Base-by-base conservation (phyloP, 208 protist genomes). In the Strigomonas galati region DNA sequence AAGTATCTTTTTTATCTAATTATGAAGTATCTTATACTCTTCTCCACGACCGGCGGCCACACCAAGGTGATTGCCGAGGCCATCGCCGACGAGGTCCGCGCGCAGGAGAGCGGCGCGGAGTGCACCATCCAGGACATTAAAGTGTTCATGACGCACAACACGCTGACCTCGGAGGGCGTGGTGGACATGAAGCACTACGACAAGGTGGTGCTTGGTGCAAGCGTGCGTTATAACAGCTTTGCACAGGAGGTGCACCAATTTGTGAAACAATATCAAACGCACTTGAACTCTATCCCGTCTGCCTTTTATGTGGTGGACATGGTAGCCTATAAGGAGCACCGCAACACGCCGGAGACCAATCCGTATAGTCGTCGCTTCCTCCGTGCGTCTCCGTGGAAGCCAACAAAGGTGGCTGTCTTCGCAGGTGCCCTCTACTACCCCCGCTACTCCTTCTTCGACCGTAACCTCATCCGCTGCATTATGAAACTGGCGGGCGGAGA, bases 261-360 rank as follows among this genome's bases (percentile, higher is more conserved):
- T 46, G 40, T 69, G 0, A 15, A 26, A 35, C 55, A 71, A 12
- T 52, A 76, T 31, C 19, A 21, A 2, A 9, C 51, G 51, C 43
- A 56, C n/a, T 57, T 76, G 1, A 62, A 59, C 37, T 24, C 49
- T 0, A 63, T 69, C 28, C 56, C 56, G 9, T 59, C 71, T 27
- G 71, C 71, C 23, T 76, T 76, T 23, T 71, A 71, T 49, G 48
- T 53, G 1, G 63, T 76, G 0, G 71, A 76, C 53, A 31, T 76
- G 26, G 67, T 59, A n/a, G 71, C 71, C 7, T 48, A 65, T 5
- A 76, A 76, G 58, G 14, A 2, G 5, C 40, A 70, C 57, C 70
- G 71, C 24, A 26, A 32, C 30, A 70, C 71, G n/a, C 40, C 63
- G 17, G 46, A 57, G 43, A 76, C 71, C 15, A 76, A 76, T 56